Percentiles rank a stretch among this genome's conserved stretches.
Conservation (phyloP, 148 eudicot species). For the Camellia lanceoleosa region DNA sequence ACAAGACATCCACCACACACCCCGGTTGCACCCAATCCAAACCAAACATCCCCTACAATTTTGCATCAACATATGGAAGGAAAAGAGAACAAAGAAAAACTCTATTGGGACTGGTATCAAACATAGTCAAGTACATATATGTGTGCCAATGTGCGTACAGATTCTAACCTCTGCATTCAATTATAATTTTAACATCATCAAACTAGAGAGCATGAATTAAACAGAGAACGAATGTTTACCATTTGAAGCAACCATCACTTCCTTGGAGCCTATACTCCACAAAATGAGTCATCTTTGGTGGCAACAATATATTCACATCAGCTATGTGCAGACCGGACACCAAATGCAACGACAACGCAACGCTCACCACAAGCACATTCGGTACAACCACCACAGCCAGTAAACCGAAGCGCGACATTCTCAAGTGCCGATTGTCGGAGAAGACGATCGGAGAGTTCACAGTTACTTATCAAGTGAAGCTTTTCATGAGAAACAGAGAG, state of each 20-base stretch:
- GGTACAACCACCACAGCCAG: background rate
- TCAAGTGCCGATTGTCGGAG: background rate
- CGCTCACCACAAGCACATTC: slow-evolving; percentile 11
- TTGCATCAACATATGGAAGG: too few relatives aligned
- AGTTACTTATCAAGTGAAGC: background rate
- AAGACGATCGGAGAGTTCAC: background rate
- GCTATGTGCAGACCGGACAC: slow-evolving; percentile 72
- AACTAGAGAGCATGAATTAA: background rate
- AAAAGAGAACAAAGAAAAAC: too few relatives aligned
- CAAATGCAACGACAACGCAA: slow-evolving; percentile 10
- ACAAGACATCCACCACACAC: too few relatives aligned
- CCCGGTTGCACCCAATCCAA: too few relatives aligned
- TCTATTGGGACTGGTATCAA: too few relatives aligned
- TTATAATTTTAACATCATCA: background rate
- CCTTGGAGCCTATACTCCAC: slow-evolving; percentile 84
- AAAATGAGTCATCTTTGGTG: slow-evolving; percentile 78
- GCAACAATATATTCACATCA: slow-evolving; percentile 77
- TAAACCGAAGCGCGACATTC: slow-evolving; percentile 3
- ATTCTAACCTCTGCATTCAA: background rate
- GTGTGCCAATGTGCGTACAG: too few relatives aligned
- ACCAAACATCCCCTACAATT: too few relatives aligned
- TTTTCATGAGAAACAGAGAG: background rate
- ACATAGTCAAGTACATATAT: too few relatives aligned
- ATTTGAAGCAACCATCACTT: slow-evolving; percentile 85
- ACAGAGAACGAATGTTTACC: slow-evolving; percentile 36